A percentile compares a stretch with the other conserved stretches of the same genome.
phyloP scores from a whole-genome alignment of 768 basidiomycete genomes.

The Phylloporus scabripes region DNA sequence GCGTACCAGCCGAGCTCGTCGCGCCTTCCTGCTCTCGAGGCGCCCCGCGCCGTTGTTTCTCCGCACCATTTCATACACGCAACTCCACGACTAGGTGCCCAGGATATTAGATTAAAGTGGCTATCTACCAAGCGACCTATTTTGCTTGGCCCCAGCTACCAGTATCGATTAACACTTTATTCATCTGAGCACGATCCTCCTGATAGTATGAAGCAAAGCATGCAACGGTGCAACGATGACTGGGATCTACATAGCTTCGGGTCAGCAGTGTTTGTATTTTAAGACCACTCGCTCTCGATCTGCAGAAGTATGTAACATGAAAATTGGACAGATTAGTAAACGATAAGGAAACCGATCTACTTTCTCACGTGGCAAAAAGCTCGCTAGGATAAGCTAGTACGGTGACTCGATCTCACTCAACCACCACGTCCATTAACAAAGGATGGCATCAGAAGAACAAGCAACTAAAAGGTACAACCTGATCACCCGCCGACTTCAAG shows the following conservation, averaged over 20 bases:
- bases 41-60: conserved; percentile 55
- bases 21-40: conserved; percentile 46
- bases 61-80: conserved; percentile 45
- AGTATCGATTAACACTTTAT: not conserved
- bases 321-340: no score
- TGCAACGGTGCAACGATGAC: not conserved
- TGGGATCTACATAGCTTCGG: not conserved
- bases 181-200: not conserved
- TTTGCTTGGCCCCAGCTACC: not conserved
- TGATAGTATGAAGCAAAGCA: not conserved
- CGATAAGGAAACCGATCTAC: not conserved
- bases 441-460: conserved; percentile 30
- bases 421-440: conserved; percentile 1
- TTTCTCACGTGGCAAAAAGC: not conserved
- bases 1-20: conserved; percentile 41
- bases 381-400: conserved; percentile 1
- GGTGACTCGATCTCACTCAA: not conserved
- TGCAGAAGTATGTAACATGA: no score
- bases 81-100: no score
- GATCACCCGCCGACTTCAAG: conserved; percentile 81
- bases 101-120: not conserved
- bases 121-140: no score
- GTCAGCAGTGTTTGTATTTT: not conserved
- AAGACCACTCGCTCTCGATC: not conserved
- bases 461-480: conserved; percentile 59